phyloP scores from a whole-genome alignment of 768 basidiomycete genomes.

The Suillus cothurnatus region DNA sequence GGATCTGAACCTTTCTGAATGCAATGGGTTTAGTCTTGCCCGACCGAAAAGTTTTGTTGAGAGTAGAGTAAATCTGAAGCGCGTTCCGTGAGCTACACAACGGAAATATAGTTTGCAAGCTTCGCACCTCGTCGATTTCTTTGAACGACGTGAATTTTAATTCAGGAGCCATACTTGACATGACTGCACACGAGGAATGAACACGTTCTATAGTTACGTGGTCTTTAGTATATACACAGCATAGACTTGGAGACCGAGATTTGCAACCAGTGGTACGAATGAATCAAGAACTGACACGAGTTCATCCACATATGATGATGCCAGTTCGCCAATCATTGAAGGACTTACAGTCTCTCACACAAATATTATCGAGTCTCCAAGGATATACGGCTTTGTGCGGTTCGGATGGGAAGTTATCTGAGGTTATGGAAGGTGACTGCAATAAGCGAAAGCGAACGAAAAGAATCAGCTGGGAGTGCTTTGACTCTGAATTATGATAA shows the following conservation, averaged over 20 bases:
- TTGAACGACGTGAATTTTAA: constrained; percentile 52
- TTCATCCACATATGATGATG: neutral
- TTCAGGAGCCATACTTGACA: constrained; percentile 31
- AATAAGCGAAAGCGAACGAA: neutral
- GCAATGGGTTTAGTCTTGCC: constrained; percentile 69
- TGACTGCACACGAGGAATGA: neutral
- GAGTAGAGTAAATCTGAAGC: constrained; percentile 54
- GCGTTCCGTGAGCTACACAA: neutral
- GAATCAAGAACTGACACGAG: neutral
- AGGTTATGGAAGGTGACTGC: neutral
- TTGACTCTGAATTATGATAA: neutral
- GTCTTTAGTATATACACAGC: neutral
- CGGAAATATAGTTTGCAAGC: neutral
- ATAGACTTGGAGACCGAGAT: neutral
- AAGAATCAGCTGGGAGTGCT: neutral
- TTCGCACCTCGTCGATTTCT: constrained; percentile 51
- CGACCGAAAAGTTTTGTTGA: constrained; percentile 59
- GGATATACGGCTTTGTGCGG: neutral
- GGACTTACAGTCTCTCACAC: neutral
- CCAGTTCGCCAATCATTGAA: neutral
- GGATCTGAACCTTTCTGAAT: constrained; percentile 74
- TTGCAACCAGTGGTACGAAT: neutral
- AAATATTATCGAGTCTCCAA: neutral
- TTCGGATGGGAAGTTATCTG: neutral
- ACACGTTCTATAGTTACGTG: neutral